Base-by-base conservation (phyloP, 257 asterid genomes). In the Solanum chmielewskii region DNA sequence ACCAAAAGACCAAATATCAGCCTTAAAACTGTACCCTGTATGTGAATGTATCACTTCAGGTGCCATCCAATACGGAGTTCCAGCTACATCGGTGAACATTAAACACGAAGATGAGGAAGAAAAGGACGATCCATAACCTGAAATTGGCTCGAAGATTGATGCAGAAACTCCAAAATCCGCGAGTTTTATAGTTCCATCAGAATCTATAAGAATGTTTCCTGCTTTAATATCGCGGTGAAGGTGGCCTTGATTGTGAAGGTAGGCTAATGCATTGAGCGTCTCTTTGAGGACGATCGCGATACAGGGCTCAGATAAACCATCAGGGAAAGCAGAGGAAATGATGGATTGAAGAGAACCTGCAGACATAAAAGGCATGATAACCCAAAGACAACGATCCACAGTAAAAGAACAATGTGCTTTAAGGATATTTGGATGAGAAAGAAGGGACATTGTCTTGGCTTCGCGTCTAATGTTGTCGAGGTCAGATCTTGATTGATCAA, bases 161-260 rank as follows among this genome's bases (percentile, higher is more conserved):
- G 98, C 98, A 0, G 99, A 96, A 5, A 95, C 98, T 1, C 99
- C 99, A 1, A 96, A 96, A 91, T 96, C 99, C 0, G 98, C 99
- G 6, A 96, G 88, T 86, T 93, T 96, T 18, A 96, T 95, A 0
- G 92, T 56, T 3, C 98, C 98, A 25, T 91, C 90, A 2, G 95
- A 92, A 90, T 95, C 98, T 18, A 95, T 87, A 4, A 96, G 91
- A 45, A 95, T 93, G 88, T 96, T 95, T 0, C 98, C 98, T 0
- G 99, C 94, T 59, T 95, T 95, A 27, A 96, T 89, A 70, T 95
- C 98, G 85, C 98, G 87, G 42, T 96, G 99, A 29, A 95, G 90
- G 86, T 95, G 98, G 31, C 98, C 98, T 85, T 96, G 98, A 88
- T 91, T 92, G 76, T 96, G 99, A 29, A 96, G 96, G 88, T 96